Percentiles rank a stretch among this genome's conserved stretches.
Conservation (phyloP, 208 protist genomes). For the Endotrypanum monterogeii region DNA sequence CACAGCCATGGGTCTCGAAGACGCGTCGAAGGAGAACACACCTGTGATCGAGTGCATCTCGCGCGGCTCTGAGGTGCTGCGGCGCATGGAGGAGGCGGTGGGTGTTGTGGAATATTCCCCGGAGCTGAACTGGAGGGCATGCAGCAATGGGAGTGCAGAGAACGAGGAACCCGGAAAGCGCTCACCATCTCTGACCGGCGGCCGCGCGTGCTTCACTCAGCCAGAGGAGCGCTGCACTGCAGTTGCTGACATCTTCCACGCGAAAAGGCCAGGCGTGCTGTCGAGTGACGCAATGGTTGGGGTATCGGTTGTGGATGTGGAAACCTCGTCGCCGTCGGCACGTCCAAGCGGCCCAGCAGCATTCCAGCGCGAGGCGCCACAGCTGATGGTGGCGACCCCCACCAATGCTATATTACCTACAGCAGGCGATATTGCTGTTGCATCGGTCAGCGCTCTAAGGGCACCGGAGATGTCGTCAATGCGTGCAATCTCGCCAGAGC, state of each 20-base stretch:
- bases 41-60: not conserved
- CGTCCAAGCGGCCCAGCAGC: slow-evolving; percentile 18
- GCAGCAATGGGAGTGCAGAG: not conserved
- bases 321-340: slow-evolving; percentile 9
- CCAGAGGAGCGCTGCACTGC: slow-evolving; percentile 21
- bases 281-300: not conserved
- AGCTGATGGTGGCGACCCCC: not conserved
- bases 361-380: slow-evolving; percentile 24
- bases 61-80: slow-evolving; percentile 28
- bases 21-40: slow-evolving; percentile 18
- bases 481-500: not conserved
- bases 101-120: slow-evolving; percentile 31
- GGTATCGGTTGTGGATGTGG: not conserved
- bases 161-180: not conserved
- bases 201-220: not conserved
- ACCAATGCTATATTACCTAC: not conserved
- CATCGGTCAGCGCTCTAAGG: not conserved
- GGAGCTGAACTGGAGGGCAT: slow-evolving; percentile 6
- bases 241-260: slow-evolving; percentile 29
- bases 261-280: not conserved
- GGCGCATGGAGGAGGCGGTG: slow-evolving; percentile 21
- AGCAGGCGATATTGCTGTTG: not conserved
- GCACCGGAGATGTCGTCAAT: slow-evolving; percentile 2
- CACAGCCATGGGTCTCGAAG: not conserved
- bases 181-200: not conserved